These are phyloP conservation scores for Tylopilus sp. DNA, from an alignment of 768 basidiomycete species.

Conservation along the genomic window DNA sequence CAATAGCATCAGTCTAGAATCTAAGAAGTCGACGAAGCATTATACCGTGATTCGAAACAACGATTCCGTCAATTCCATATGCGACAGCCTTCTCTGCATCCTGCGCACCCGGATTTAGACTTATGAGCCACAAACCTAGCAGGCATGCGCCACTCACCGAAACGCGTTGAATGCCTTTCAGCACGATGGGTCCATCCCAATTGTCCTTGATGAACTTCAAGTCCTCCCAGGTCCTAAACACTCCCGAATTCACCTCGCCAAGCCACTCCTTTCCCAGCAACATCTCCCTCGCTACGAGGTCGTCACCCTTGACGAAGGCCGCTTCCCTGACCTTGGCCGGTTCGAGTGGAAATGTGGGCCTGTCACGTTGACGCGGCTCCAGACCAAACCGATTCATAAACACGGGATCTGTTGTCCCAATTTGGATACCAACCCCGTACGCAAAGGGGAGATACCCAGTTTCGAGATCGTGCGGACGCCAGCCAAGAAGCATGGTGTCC, in stretches of 20 bases:
- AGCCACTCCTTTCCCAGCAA: slow-evolving; percentile 62
- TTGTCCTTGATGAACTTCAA: slow-evolving; percentile 62
- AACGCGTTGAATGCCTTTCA: slow-evolving; percentile 74
- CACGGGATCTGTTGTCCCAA: slow-evolving; percentile 71
- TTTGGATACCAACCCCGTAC: slow-evolving; percentile 62
- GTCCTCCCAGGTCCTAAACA: slow-evolving; percentile 68
- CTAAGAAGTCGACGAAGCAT: neutral
- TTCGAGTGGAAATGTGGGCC: slow-evolving; percentile 57
- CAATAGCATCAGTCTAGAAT: neutral
- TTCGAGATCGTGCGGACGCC: slow-evolving; percentile 73
- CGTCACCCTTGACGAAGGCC: slow-evolving; percentile 45
- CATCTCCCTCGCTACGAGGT: slow-evolving; percentile 32
- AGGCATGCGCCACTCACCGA: slow-evolving; percentile 46
- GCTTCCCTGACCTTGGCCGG: slow-evolving; percentile 41
- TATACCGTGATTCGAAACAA: slow-evolving; percentile 43
- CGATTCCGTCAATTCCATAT: slow-evolving; percentile 40
- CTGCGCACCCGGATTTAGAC: too few species aligned
- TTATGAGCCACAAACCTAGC: too few species aligned
- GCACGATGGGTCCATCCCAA: slow-evolving; percentile 74
- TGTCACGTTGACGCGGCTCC: slow-evolving; percentile 38
- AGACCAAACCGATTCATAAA: slow-evolving; percentile 62
- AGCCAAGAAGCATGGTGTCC: slow-evolving; percentile 70
- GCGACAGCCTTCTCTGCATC: slow-evolving; percentile 53
- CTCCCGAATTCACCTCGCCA: slow-evolving; percentile 57
- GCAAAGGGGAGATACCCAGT: slow-evolving; percentile 62